Conservation (phyloP, 257 asterid species). For the Ilex asprella region DNA sequence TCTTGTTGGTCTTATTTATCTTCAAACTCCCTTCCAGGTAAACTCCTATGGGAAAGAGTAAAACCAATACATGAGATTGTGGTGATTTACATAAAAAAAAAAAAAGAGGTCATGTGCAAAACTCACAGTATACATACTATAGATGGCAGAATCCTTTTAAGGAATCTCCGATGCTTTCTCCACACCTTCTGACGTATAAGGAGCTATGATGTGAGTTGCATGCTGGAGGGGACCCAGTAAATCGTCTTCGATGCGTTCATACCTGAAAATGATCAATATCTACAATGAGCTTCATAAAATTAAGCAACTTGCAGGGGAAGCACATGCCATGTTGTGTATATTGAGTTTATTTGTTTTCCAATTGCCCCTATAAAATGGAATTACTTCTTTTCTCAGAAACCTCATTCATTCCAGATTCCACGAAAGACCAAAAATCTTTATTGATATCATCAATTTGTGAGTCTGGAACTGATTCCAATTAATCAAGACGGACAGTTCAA, state of each 20-base stretch:
- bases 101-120: too few species aligned
- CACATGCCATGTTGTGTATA: too few species aligned
- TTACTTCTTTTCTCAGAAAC: too few species aligned
- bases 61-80: neutral
- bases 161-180: constrained; percentile 43
- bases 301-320: too few species aligned
- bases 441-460: too few species aligned
- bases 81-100: too few species aligned
- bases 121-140: neutral
- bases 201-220: constrained; percentile 35
- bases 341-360: too few species aligned
- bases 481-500: neutral
- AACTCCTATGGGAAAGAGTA: neutral
- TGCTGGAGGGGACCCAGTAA: constrained; percentile 31
- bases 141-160: neutral
- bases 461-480: too few species aligned
- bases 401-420: too few species aligned
- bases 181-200: constrained; percentile 39
- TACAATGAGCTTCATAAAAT: neutral
- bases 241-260: constrained; percentile 45
- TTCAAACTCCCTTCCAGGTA: neutral
- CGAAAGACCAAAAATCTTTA: too few species aligned
- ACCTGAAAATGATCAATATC: constrained; percentile 32
- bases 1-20: neutral
- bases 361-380: too few species aligned